Conservation (phyloP, 306 rosid species). For the Quercus ilex region DNA sequence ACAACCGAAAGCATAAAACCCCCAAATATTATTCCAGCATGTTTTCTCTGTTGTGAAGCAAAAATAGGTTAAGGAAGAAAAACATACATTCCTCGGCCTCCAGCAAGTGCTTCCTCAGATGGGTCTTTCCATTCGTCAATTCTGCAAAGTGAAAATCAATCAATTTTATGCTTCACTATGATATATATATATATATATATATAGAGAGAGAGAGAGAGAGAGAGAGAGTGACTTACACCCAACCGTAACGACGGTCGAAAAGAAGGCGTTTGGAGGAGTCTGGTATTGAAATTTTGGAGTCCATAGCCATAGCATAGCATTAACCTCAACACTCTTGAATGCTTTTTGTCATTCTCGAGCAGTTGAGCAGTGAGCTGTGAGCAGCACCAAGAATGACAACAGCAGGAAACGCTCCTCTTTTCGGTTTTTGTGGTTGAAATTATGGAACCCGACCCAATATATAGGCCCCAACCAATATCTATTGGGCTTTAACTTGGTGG, state of each 20-base stretch:
- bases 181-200: background rate
- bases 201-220: constrained; percentile 9
- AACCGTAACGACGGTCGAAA: constrained; percentile 94
- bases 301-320: constrained; percentile 2
- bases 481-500: no score
- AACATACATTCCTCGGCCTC: constrained; percentile 89
- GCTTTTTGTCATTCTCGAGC: no score
- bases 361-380: no score
- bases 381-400: no score
- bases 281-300: constrained; percentile 23
- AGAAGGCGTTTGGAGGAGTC: constrained; percentile 54
- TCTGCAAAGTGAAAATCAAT: constrained; percentile 36
- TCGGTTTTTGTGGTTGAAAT: no score
- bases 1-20: background rate
- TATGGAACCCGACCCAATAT: no score
- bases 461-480: no score
- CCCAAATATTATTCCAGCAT: background rate
- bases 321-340: no score
- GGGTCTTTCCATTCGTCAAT: constrained; percentile 91
- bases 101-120: constrained; percentile 78
- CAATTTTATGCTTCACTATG: background rate
- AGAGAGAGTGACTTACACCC: constrained; percentile 61
- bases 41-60: background rate
- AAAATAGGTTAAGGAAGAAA: background rate
- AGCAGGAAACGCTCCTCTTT: no score